Percentiles rank a stretch among this genome's conserved stretches.
phyloP scores from a whole-genome alignment of 2,329 filamentous ascomycete genomes.

The Colletotrichum sp. region DNA sequence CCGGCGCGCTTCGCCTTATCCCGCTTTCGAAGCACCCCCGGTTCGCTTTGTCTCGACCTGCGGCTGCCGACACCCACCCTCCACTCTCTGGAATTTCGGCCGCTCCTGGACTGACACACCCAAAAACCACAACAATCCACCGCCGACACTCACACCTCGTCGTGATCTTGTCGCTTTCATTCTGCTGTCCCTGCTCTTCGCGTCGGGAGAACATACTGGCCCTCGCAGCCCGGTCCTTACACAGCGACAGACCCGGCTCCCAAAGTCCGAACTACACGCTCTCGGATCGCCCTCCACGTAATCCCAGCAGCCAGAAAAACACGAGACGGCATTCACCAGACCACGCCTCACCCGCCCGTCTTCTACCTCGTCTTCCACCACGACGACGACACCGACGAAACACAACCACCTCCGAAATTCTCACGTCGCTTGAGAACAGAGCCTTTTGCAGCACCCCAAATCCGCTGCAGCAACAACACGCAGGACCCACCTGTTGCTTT shows the following conservation, averaged over 20 bases:
- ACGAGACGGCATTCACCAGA: constrained; percentile 9
- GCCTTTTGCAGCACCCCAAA: not conserved
- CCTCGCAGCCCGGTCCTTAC: not conserved
- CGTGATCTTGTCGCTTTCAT: constrained; percentile 2
- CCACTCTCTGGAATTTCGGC: constrained; percentile 22
- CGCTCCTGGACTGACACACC: constrained; percentile 12
- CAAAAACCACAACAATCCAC: constrained; percentile 19
- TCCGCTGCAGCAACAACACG: not conserved
- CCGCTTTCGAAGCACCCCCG: constrained; percentile 13
- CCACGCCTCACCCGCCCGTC: not conserved
- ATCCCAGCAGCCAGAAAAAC: constrained; percentile 12
- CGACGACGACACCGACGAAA: not conserved
- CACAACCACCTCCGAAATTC: not conserved
- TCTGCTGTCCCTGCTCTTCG: not conserved
- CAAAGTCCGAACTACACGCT: not conserved
- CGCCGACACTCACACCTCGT: not conserved
- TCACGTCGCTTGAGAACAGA: not conserved
- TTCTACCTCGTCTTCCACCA: not conserved
- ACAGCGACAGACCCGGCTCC: not conserved
- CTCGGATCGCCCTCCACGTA: constrained; percentile 8
- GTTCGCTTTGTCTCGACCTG: constrained; percentile 16
- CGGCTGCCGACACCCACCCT: constrained; percentile 12
- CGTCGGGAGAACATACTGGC: not conserved
- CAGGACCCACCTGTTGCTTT: not conserved
- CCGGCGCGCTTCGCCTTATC: not conserved